Evolutionary conservation across 768 basidiomycete genomes (phyloP), one percentile per base, ranked within the genome.

Genomic region (Phlebiopsis flavidoalba): DNA sequence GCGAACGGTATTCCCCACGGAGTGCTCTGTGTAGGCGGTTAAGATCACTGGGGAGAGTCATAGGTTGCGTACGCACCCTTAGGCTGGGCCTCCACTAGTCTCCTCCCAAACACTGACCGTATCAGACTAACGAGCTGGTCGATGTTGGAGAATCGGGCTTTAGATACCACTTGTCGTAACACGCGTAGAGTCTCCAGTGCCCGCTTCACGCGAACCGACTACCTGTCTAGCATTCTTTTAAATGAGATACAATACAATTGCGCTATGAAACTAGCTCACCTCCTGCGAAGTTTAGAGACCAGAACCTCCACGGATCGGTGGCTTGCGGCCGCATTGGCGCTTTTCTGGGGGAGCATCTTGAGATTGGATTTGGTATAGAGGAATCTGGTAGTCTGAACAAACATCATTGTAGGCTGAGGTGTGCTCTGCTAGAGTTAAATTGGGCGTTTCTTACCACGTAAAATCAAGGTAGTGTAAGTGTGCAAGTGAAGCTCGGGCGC

Each of bases 1-100:
- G 43, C 95, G 86, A 45, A 95, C 89, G 21, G 95, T 95, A 71
- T 98, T 98, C 22, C 94, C 94, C 37, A 97, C 89, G 49, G 94
- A 91, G 69, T 95, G 88, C 71, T 99, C 97, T 98, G 37, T 63
- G 52, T 15, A 49, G 17, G 19, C 26, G 48, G 3, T 15, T 62
- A 60, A 55, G 48, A 47, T 19, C 37, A 47, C 62, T 59, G 36
- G 26, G 50, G 59, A 53, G 26, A 64, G 52, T 22, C 35, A 45
- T 57, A 33, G 52, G 8, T 22, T n/a, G 60, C 49, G 56, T 37
- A 51, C 64, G 58, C 60, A 95, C 96, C 96, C 85, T 96, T 97
- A 12, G 95, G 94, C 70, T 98, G 95, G 8, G 96, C 94, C 19
- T 93, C 91, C 8, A 91, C 87, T 46, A 99, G 73, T 65, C 83